Evolutionary conservation across 2,329 filamentous ascomycete species (phyloP).

Genomic region (Cadophora malorum): DNA sequence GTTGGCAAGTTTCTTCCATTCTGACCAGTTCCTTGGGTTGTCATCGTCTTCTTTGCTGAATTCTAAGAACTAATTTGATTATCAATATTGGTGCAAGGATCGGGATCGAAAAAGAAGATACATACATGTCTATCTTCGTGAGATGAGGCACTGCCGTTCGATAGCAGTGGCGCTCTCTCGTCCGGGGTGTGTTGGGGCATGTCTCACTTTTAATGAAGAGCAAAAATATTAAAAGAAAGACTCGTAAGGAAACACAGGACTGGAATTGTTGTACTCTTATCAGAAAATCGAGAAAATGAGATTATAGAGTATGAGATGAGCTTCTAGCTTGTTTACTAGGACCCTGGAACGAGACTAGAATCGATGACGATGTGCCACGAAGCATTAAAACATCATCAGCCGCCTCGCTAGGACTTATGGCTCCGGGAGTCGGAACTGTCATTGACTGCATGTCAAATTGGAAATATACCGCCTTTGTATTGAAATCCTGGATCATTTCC

Average conservation of each 20-base stretch:
- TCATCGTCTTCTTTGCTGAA: constrained; percentile 36
- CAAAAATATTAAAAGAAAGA: not conserved
- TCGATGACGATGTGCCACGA: constrained; percentile 23
- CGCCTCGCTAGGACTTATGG: not conserved
- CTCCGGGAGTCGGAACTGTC: not conserved
- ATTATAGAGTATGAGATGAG: constrained; percentile 3
- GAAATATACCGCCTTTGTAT: not conserved
- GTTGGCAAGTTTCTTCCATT: constrained; percentile 38
- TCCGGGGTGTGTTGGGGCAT: constrained; percentile 23
- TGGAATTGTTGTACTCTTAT: not conserved
- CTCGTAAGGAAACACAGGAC: not conserved
- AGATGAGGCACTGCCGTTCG: constrained; percentile 23
- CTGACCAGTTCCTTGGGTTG: constrained; percentile 38
- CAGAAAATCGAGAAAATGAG: not conserved
- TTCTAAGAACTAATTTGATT: constrained; percentile 19
- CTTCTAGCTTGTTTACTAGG: constrained; percentile 4
- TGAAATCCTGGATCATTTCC: not conserved
- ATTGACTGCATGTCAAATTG: not conserved
- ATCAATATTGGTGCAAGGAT: not conserved
- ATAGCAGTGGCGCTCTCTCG: constrained; percentile 34
- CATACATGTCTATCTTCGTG: constrained; percentile 23
- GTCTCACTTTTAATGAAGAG: not conserved
- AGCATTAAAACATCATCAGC: constrained; percentile 12
- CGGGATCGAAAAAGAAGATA: not conserved
- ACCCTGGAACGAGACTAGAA: constrained; percentile 7